Base-by-base conservation (phyloP, 306 rosid species). In the Abrus precatorius region DNA sequence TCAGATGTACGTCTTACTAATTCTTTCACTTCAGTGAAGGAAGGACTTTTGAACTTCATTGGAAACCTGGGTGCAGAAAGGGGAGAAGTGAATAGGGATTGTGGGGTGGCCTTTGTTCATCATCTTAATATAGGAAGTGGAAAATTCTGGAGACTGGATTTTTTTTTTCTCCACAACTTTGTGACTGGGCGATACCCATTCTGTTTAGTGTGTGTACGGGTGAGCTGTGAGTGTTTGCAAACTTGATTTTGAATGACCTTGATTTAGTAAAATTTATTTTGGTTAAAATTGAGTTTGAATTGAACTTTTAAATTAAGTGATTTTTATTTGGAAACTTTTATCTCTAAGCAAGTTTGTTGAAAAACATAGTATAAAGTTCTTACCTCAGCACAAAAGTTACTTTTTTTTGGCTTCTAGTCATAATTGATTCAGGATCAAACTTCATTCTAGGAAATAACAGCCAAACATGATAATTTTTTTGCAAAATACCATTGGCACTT, bases 1-100 rank as follows among this genome's bases (percentile, higher is more conserved):
- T 72, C 27, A 11, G 48, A 57, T 75, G 69, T 34, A 29, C 38
- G 48, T 34, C 48, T 3, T 32, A 20, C 43, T 44, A 3, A 36
- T 44, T 53, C 32, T 47, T 41, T 54, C 10, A 68, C 79, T 77
- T 72, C 43, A 52, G 10, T 28, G 30, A 40, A 49, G n/a, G 52
- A 40, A 7, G n/a, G 52, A 40, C 8, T 60, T 67, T 73, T 56
- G 29, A 78, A 66, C 64, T 72, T 73, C 57, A 14, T 48, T 32
- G 67, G 36, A 7, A 71, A 13, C 14, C 1, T 36, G 20, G 43
- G 71, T 11, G 33, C 36, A 34, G 27, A 7, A 50, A 33, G 2
- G 9, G 55, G 50, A 52, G 62, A 5, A 57, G 7, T 32, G 60
- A 50, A 53, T 38, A 40, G 13, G 38, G 69, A 52, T 60, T 45